These are phyloP conservation scores for Boletus rex-veris DNA, from an alignment of 768 basidiomycete species.

Conservation along the genomic window DNA sequence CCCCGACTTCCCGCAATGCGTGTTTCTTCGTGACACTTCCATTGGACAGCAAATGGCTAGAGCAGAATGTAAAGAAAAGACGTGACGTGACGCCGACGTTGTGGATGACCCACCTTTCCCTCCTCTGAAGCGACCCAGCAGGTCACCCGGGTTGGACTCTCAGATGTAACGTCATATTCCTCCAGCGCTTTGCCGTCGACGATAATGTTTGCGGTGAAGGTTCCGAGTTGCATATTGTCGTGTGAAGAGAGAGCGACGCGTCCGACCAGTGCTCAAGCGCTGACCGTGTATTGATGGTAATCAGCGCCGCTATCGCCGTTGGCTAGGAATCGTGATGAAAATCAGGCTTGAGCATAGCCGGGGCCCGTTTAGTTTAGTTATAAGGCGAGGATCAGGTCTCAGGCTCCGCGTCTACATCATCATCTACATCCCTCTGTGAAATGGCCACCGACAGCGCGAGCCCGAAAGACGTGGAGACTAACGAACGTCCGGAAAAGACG, in stretches of 20 bases:
- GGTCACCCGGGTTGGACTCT: slow-evolving; percentile 9
- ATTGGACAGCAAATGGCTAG: slow-evolving; percentile 14
- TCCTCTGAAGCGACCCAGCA: slow-evolving; percentile 25
- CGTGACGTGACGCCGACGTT: background rate
- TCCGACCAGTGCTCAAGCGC: background rate
- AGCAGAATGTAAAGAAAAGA: background rate
- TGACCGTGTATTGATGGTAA: background rate
- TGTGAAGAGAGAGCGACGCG: background rate
- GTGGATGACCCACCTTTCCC: slow-evolving; percentile 12
- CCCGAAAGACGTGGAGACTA: background rate
- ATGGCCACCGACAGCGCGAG: slow-evolving; percentile 6
- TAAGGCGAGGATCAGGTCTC: background rate
- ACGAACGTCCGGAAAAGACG: background rate
- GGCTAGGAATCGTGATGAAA: too few relatives aligned
- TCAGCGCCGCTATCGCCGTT: too few relatives aligned
- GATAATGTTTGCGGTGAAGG: slow-evolving; percentile 10
- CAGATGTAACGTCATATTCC: slow-evolving; percentile 10
- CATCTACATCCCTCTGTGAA: too few relatives aligned
- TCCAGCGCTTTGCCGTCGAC: slow-evolving; percentile 11
- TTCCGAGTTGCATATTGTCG: slow-evolving; percentile 14
- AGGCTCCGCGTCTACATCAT: background rate
- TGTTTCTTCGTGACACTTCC: slow-evolving; percentile 4
- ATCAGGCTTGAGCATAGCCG: too few relatives aligned
- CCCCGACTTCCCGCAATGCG: background rate
- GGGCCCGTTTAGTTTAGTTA: background rate